These are phyloP conservation scores for Botryotinia narcissicola DNA, from an alignment of 2,329 filamentous ascomycete species.

Conservation along the genomic window DNA sequence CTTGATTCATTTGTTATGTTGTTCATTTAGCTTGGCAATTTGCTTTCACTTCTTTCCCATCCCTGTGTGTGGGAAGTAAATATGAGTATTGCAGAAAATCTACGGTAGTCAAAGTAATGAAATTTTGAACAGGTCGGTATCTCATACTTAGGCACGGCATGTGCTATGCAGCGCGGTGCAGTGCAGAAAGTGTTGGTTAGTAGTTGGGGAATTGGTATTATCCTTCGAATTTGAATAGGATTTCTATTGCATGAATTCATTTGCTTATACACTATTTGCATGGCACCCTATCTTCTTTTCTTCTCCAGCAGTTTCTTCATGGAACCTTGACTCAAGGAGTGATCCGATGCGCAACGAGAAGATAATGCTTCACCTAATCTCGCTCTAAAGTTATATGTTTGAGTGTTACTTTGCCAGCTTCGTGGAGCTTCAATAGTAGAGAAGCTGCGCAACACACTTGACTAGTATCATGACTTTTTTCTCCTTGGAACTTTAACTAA, in stretches of 20 bases:
- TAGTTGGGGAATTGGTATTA: background rate
- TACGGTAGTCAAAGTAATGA: background rate
- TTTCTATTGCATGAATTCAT: background rate
- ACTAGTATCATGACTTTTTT: background rate
- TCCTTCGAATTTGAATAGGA: background rate
- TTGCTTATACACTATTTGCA: background rate
- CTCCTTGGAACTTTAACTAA: too few relatives aligned
- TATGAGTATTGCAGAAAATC: background rate
- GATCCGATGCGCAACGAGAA: background rate
- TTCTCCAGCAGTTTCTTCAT: background rate
- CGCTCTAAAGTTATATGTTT: background rate
- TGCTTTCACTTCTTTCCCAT: background rate
- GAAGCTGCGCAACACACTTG: too few relatives aligned
- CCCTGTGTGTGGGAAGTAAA: too few relatives aligned
- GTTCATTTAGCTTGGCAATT: background rate
- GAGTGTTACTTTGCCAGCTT: background rate
- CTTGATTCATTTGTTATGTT: background rate
- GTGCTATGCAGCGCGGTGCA: background rate
- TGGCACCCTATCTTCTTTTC: background rate
- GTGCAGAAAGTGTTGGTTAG: background rate
- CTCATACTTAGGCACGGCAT: background rate
- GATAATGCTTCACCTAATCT: background rate
- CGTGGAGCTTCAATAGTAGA: background rate
- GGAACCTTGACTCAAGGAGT: background rate
- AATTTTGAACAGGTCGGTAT: background rate